Base-by-base conservation (phyloP, 345 rosid species). In the Lepidium africanum region DNA sequence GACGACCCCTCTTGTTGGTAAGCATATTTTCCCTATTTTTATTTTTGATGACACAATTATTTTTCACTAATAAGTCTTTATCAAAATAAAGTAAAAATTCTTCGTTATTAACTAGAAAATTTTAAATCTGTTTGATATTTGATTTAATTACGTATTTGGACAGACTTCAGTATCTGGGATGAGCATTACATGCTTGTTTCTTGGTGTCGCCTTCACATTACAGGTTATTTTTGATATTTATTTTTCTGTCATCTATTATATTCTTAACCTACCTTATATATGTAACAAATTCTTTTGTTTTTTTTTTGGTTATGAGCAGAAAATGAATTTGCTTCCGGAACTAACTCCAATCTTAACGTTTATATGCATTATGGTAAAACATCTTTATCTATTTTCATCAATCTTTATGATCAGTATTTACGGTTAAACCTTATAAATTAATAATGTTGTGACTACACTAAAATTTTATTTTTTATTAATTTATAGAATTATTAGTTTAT, bases 1-100 rank as follows among this genome's bases (percentile, higher is more conserved):
- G 87, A 68, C 75, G 84, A 19, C 80, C 85, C 2, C 83, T 83
- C 36, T 77, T 83, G 21, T 52, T 81, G 81, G 85, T 81, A 23
- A 2, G 27, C 3, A 25, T 4, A 25, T 25, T 25, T 25, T 25
- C 27, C 23, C 23, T 21, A 21, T 21, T 21, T n/a, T 21, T 21
- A 21, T 21, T 21, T 21, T 21, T 21, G 2, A 21, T 21, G 2
- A 21, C 23, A 21, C 23, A 21, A 21, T 21, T 21, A 1, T 21
- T 21, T 21, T 21, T 21, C 23, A 21, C 23, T 21, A 21, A 25
- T 25, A 25, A 25, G 27, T 25, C 27, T 25, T 25, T 25, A 25
- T 25, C 27, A 25, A 25, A 25, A 25, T 3, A 25, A 25, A 25
- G 3, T 25, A 25, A 25, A 25, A 25, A 25, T 25, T n/a, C 27